Base-by-base conservation (phyloP, 2,329 filamentous ascomycete species). In the Acephala macrosclerotiorum region DNA sequence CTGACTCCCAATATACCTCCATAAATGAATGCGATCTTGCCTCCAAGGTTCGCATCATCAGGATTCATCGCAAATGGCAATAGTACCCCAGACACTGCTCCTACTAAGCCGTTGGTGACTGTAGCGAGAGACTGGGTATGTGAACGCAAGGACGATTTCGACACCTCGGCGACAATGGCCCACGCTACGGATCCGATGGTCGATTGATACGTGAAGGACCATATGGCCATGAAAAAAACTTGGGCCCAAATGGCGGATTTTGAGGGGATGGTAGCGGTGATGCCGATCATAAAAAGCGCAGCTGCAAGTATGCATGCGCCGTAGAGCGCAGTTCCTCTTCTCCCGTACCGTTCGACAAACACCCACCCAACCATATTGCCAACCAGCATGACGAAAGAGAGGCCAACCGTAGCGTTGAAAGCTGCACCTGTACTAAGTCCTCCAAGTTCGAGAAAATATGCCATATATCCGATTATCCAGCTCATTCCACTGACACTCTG, bases 141-240 rank as follows among this genome's bases (percentile, higher is more conserved):
- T 1, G 65, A 61, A 20, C 81, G 75, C 57, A 83, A 73, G 35
- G 79, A 74, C 5, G 80, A 82, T 69, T 79, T 82, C 1, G 82
- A 78, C 16, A 80, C 73, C 72, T 83, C 80, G 0, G 80, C 79
- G 0, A 79, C 75, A 5, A 81, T 79, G 1, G 79, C 79, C 67
- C 81, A 82, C 26, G 78, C 79, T 0, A 79, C 79, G 4, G 79
- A 76, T 6, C 79, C 79, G 40, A 72, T 70, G 8, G 71, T 73
- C 5, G 69, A 65, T 65, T 73, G 71, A 60, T 71, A 73, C 14
- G 64, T 62, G 68, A 73, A 71, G 1, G 70, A 69, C 70, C 71
- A 70, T 20, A 71, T 55, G 6, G 61, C 68, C 71, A 73, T 73
- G 63, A 73, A 72, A 8, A 53, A 57, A 3, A 73, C 71, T 60